These are phyloP conservation scores for Nannizziopsis barbatae DNA, from an alignment of 2,329 filamentous ascomycete species.

Conservation along the genomic window DNA sequence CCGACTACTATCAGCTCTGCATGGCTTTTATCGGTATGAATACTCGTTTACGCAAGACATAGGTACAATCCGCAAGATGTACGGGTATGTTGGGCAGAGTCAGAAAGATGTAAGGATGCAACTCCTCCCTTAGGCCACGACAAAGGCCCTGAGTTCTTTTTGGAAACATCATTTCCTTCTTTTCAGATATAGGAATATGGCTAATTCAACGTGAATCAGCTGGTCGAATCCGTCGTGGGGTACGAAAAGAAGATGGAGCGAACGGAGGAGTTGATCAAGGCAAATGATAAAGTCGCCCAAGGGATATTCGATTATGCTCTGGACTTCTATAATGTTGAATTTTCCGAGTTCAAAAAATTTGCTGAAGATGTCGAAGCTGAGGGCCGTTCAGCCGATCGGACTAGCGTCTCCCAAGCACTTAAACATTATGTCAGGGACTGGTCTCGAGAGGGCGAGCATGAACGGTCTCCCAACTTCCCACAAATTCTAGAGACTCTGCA, in stretches of 20 bases:
- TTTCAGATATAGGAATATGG: not conserved
- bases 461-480: conserved; percentile 34
- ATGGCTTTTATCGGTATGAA: conserved; percentile 21
- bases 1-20: conserved; percentile 21
- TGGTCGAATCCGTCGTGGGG: conserved; percentile 46
- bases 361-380: conserved; percentile 28
- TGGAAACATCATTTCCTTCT: not conserved
- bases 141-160: not conserved
- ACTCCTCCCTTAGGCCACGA: too few relatives aligned
- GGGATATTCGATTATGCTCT: conserved; percentile 38
- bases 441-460: conserved; percentile 39
- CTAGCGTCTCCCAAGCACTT: conserved; percentile 43
- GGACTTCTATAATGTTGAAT: conserved; percentile 37
- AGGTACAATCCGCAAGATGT: not conserved
- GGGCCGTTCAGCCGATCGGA: conserved; percentile 35
- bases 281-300: conserved; percentile 39
- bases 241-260: conserved; percentile 46
- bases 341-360: conserved; percentile 38
- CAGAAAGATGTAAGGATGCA: too few relatives aligned
- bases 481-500: conserved; percentile 25
- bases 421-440: conserved; percentile 51
- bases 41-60: conserved; percentile 4
- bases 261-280: conserved; percentile 34
- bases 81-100: conserved; percentile 6
- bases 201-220: conserved; percentile 20